Percentiles rank a stretch among this genome's conserved stretches.
Conservation (phyloP, 768 basidiomycete genomes). For the Pulveroboletus sp. region DNA sequence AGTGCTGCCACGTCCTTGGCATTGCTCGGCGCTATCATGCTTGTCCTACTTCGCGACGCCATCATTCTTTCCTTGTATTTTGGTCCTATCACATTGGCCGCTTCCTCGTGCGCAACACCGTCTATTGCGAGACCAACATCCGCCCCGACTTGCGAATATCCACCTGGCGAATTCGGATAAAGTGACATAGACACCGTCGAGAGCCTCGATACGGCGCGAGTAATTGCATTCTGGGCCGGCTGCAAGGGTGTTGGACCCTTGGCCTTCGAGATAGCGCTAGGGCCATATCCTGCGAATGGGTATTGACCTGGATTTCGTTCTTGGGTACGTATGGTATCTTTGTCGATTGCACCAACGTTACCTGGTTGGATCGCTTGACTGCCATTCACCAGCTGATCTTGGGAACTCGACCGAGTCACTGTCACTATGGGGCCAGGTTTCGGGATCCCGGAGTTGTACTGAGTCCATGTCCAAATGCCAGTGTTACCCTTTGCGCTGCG, state of each 20-base stretch:
- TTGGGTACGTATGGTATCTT: slow-evolving; percentile 14
- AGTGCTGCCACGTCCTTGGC: slow-evolving; percentile 20
- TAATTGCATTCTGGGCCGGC: slow-evolving; percentile 40
- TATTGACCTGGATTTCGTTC: slow-evolving; percentile 13
- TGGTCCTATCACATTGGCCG: slow-evolving; percentile 30
- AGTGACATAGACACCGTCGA: slow-evolving; percentile 45
- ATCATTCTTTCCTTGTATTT: slow-evolving; percentile 36
- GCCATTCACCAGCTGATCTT: slow-evolving; percentile 7
- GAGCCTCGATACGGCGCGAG: slow-evolving; percentile 39
- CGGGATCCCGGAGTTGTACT: slow-evolving; percentile 43
- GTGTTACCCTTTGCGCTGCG: slow-evolving; percentile 39
- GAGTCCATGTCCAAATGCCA: slow-evolving; percentile 55
- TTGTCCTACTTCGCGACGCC: slow-evolving; percentile 18
- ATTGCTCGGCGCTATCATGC: slow-evolving; percentile 17
- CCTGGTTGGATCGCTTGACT: slow-evolving; percentile 9
- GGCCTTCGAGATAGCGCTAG: slow-evolving; percentile 19
- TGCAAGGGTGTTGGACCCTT: slow-evolving; percentile 34
- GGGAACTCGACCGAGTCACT: slow-evolving; percentile 24
- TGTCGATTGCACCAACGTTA: slow-evolving; percentile 4
- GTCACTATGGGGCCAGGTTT: slow-evolving; percentile 24
- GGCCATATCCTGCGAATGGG: slow-evolving; percentile 27
- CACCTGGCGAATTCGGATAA: slow-evolving; percentile 44
- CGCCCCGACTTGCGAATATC: slow-evolving; percentile 18
- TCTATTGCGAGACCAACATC: slow-evolving; percentile 37
- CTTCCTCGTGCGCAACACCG: slow-evolving; percentile 40